These are phyloP conservation scores for Fusarium sp. DNA, from an alignment of 2,329 filamentous ascomycete genomes.

Conservation along the genomic window DNA sequence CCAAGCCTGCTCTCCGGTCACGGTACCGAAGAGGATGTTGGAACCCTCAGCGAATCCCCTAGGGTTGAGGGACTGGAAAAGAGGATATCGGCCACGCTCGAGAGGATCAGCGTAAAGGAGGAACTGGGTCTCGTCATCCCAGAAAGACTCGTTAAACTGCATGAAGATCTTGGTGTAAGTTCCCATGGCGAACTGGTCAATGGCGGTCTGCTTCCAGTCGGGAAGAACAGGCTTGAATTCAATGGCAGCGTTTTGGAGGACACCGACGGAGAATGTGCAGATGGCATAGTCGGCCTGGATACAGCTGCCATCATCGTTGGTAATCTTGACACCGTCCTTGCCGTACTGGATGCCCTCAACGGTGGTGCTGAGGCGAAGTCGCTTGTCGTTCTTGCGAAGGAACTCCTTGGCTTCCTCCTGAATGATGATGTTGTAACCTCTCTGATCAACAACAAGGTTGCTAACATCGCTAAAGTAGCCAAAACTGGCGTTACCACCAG, in stretches of 20 bases:
- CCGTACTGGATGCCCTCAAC: conserved; percentile 68
- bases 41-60: conserved; percentile 70
- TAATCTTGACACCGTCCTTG: conserved; percentile 64
- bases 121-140: conserved; percentile 61
- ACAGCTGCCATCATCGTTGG: conserved; percentile 65
- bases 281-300: conserved; percentile 72
- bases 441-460: conserved; percentile 70
- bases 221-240: conserved; percentile 70
- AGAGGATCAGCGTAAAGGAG: conserved; percentile 60
- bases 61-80: conserved; percentile 72
- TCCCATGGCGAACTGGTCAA: conserved; percentile 74
- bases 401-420: conserved; percentile 69
- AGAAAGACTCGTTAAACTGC: conserved; percentile 76
- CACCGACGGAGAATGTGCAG: conserved; percentile 75
- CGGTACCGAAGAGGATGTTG: conserved; percentile 74
- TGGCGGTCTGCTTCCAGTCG: conserved; percentile 72
- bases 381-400: conserved; percentile 64
- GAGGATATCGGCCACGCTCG: conserved; percentile 61
- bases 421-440: conserved; percentile 71
- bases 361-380: conserved; percentile 69
- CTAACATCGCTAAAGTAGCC: conserved; percentile 72
- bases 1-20: conserved; percentile 51
- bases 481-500: conserved; percentile 71
- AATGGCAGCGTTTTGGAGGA: conserved; percentile 72
- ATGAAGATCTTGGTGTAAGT: conserved; percentile 81